Conservation (phyloP, 176 grass and related monocot genomes). For the Cenchrus fungigraminus region DNA sequence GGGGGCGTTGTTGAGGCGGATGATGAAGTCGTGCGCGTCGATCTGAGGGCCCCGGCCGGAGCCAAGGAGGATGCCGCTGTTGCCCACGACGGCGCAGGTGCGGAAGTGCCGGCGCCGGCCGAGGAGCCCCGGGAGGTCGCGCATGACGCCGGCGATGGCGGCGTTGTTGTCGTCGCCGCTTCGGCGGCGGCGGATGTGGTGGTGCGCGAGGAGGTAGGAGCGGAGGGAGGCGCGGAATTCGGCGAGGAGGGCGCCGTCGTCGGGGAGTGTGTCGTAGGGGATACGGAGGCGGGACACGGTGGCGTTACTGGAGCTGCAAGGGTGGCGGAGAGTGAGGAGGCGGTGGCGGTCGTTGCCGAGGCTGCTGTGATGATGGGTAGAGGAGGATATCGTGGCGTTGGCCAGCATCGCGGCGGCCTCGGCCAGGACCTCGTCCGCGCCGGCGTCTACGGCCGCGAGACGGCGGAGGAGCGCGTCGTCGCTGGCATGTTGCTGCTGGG, state of each 20-base stretch:
- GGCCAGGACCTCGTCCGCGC: background rate
- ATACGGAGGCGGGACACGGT: conserved; percentile 35
- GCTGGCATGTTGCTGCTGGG: background rate
- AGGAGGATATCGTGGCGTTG: conserved; percentile 39
- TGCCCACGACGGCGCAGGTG: conserved; percentile 62
- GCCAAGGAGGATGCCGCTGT: conserved; percentile 61
- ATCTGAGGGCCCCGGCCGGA: conserved; percentile 47
- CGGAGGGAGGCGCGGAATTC: conserved; percentile 29
- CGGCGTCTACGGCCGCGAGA: conserved; percentile 19
- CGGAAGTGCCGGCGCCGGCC: conserved; percentile 22
- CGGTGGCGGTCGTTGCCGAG: conserved; percentile 31
- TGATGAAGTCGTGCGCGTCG: conserved; percentile 63
- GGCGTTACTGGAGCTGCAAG: background rate
- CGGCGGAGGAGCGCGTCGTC: conserved; percentile 34
- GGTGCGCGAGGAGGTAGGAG: conserved; percentile 18
- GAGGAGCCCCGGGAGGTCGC: conserved; percentile 24
- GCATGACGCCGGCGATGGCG: conserved; percentile 28
- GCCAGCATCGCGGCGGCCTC: conserved; percentile 13
- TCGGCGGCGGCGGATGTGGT: background rate
- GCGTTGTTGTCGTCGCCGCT: background rate
- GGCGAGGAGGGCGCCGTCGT: conserved; percentile 27
- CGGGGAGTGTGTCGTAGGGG: background rate
- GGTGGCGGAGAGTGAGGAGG: conserved; percentile 44
- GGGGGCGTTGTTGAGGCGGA: conserved; percentile 86
- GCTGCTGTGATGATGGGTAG: conserved; percentile 20